These are phyloP conservation scores for Akanthomyces dipterigenus DNA, from an alignment of 2,329 filamentous ascomycete genomes.

Conservation along the genomic window DNA sequence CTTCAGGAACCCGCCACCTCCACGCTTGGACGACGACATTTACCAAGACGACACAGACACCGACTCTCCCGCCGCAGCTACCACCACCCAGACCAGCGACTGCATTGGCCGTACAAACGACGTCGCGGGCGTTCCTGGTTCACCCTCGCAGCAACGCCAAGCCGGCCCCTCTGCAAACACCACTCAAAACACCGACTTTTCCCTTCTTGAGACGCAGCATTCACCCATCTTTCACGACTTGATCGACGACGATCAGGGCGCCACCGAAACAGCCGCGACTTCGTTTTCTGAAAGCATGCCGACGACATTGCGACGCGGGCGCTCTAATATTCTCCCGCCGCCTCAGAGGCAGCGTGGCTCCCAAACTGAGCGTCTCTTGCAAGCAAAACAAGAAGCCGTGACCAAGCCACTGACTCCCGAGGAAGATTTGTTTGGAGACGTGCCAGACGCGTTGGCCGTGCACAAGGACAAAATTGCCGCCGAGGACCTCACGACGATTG, in stretches of 20 bases:
- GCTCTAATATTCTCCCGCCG: slow-evolving; percentile 2
- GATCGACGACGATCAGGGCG: slow-evolving; percentile 21
- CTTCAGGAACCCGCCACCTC: slow-evolving; percentile 17
- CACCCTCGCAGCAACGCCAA: slow-evolving; percentile 12
- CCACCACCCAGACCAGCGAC: not conserved
- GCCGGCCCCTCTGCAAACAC: slow-evolving; percentile 13
- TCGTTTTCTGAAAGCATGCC: slow-evolving; percentile 27
- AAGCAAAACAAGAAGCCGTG: not conserved
- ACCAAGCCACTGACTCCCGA: slow-evolving; percentile 5
- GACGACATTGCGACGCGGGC: slow-evolving; percentile 1
- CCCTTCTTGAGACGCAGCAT: slow-evolving; percentile 20
- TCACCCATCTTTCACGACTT: slow-evolving; percentile 23
- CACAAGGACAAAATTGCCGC: slow-evolving; percentile 9
- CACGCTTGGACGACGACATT: slow-evolving; percentile 7
- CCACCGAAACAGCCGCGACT: slow-evolving; percentile 20
- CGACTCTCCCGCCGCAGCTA: not conserved
- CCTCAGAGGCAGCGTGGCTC: slow-evolving; percentile 23
- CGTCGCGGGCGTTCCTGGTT: slow-evolving; percentile 6
- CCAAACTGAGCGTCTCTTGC: not conserved
- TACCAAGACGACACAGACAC: slow-evolving; percentile 4
- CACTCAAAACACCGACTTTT: slow-evolving; percentile 15
- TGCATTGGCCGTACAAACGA: not conserved
- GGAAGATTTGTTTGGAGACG: slow-evolving; percentile 24
- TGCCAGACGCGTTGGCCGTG: slow-evolving; percentile 13
- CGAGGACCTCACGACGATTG: slow-evolving; percentile 26